Conservation (phyloP, 768 basidiomycete genomes). For the Pulveroboletus sp. region DNA sequence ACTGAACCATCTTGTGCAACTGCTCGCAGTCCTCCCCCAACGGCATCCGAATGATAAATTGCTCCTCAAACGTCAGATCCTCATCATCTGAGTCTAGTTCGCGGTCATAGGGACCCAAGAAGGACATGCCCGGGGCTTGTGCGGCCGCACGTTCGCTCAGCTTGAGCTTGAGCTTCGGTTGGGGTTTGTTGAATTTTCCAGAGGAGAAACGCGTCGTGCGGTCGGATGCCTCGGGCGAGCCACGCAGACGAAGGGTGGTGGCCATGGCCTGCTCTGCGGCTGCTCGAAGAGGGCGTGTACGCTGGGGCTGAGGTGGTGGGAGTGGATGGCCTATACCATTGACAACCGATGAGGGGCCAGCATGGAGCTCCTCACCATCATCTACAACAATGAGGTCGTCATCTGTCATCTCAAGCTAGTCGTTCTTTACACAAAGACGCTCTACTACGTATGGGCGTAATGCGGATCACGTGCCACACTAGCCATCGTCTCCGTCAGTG, state of each 20-base stretch:
- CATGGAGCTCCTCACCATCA: conserved; percentile 44
- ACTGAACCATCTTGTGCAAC: conserved; percentile 74
- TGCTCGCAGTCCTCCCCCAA: conserved; percentile 77
- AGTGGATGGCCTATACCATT: conserved; percentile 22
- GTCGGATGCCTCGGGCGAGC: conserved; percentile 34
- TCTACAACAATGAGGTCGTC: conserved; percentile 62
- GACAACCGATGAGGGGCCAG: conserved; percentile 33
- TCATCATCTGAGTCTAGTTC: conserved; percentile 96
- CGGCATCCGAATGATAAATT: conserved; percentile 89
- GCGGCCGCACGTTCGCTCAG: conserved; percentile 78
- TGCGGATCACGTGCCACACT: conserved; percentile 15
- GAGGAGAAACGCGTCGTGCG: conserved; percentile 56
- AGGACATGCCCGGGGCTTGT: conserved; percentile 81
- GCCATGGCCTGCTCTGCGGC: conserved; percentile 35
- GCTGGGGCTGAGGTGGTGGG: conserved; percentile 14
- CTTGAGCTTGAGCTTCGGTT: conserved; percentile 85
- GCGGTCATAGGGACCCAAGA: conserved; percentile 87
- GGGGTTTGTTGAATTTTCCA: conserved; percentile 40
- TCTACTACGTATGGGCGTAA: background rate
- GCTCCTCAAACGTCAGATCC: conserved; percentile 93
- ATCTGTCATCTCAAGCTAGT: conserved; percentile 36
- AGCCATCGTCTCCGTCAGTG: conserved; percentile 16
- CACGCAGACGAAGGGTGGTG: conserved; percentile 29
- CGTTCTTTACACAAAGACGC: background rate
- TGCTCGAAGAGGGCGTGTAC: conserved; percentile 31